A percentile compares a stretch with the other conserved stretches of the same genome.
These are phyloP conservation scores for Nitzschia sp. DNA, from an alignment of 108 stramenopile genomes.

Conservation along the genomic window DNA sequence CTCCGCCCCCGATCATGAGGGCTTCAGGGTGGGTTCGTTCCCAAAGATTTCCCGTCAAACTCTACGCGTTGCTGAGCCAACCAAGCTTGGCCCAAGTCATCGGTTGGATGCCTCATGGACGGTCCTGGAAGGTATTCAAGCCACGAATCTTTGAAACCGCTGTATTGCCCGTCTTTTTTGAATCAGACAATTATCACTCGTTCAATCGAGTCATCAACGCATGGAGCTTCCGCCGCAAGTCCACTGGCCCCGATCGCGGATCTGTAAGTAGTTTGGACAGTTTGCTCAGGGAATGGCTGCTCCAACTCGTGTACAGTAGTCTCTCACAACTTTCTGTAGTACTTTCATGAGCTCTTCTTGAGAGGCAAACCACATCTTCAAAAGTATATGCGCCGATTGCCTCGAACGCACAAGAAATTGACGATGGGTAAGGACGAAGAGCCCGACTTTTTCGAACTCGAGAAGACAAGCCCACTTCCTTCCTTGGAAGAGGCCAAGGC, in stretches of 20 bases:
- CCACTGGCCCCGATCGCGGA: slow-evolving; percentile 50
- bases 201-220: slow-evolving; percentile 64
- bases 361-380: slow-evolving; percentile 42
- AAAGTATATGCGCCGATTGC: slow-evolving; percentile 45
- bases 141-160: slow-evolving; percentile 55
- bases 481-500: slow-evolving; percentile 31
- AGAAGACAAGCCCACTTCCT: slow-evolving; percentile 52
- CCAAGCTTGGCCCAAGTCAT: slow-evolving; percentile 31
- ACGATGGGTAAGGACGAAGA: slow-evolving; percentile 59
- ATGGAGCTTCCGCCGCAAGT: slow-evolving; percentile 61
- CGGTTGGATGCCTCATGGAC: slow-evolving; percentile 63
- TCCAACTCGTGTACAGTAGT: no score
- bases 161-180: slow-evolving; percentile 65
- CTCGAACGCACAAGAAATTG: slow-evolving; percentile 50
- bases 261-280: no score
- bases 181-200: slow-evolving; percentile 56
- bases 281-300: no score
- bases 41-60: slow-evolving; percentile 41
- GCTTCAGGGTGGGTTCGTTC: slow-evolving; percentile 28
- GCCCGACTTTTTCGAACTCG: slow-evolving; percentile 64
- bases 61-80: slow-evolving; percentile 40
- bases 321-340: no score
- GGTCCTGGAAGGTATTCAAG: slow-evolving; percentile 55
- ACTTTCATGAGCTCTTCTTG: slow-evolving; percentile 36
- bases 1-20: slow-evolving; percentile 8